Evolutionary conservation across 1,284 basidiomycete species (phyloP).

Genomic region (Cryptococcus sp.): DNA sequence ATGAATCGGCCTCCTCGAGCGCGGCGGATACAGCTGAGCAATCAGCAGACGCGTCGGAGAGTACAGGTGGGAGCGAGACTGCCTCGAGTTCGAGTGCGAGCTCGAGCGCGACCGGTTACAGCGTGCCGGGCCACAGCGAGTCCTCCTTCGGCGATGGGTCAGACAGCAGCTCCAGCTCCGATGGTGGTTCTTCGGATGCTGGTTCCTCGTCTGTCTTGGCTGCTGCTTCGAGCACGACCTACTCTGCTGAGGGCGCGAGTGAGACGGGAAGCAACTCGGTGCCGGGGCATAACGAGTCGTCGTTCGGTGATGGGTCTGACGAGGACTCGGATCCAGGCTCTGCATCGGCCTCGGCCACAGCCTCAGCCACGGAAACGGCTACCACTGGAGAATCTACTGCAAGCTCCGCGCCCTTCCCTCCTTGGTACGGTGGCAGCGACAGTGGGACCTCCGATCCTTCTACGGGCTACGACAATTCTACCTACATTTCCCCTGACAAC

Average conservation of each 20-base stretch:
- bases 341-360: neutral
- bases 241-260: constrained; percentile 4
- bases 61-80: neutral
- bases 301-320: constrained; percentile 1
- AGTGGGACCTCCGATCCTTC: neutral
- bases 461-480: neutral
- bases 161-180: constrained; percentile 1
- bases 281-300: constrained; percentile 8
- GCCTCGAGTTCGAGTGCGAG: neutral
- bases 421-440: constrained; percentile 16
- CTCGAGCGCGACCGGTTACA: neutral
- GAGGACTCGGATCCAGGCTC: constrained; percentile 1
- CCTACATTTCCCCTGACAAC: neutral
- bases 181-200: neutral
- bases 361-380: constrained; percentile 3
- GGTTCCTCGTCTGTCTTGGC: neutral
- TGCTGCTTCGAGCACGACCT: constrained; percentile 1
- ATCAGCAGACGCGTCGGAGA: constrained; percentile 1
- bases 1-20: constrained; percentile 11
- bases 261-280: constrained; percentile 2
- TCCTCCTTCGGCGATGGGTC: constrained; percentile 5
- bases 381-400: neutral
- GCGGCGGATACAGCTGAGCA: constrained; percentile 5
- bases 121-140: neutral
- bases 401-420: constrained; percentile 8